Conservation (phyloP, 78 protist species). For the Protostelium mycophagum region DNA sequence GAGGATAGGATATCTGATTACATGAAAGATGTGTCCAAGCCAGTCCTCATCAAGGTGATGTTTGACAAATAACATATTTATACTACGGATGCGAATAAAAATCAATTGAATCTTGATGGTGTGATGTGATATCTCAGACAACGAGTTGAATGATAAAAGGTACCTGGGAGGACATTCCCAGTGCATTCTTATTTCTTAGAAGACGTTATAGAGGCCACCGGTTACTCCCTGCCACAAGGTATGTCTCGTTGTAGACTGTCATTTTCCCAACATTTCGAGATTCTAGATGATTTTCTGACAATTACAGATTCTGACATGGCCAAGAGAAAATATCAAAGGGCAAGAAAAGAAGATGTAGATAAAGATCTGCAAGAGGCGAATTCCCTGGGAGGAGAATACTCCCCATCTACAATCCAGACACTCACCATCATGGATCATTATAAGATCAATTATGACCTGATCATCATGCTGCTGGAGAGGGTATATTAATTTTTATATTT, state of each 20-base stretch:
- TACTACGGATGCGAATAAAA: too few relatives aligned
- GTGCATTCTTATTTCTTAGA: background rate
- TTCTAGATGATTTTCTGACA: background rate
- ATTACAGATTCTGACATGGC: background rate
- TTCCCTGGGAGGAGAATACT: background rate
- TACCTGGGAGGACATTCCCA: conserved; percentile 9
- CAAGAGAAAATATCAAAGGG: background rate
- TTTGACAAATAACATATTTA: too few relatives aligned
- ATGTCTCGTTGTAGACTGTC: too few relatives aligned
- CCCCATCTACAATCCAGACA: background rate
- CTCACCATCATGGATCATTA: conserved; percentile 24
- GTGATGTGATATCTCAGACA: background rate
- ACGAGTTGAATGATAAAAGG: conserved; percentile 7
- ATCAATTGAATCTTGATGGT: background rate
- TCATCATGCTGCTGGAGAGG: conserved; percentile 14
- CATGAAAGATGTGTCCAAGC: conserved; percentile 28
- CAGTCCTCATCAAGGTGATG: background rate
- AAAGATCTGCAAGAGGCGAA: background rate
- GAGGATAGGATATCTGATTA: conserved; percentile 63
- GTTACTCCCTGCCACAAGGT: background rate
- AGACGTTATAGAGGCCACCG: background rate
- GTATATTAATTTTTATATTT: too few relatives aligned
- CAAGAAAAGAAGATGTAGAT: background rate
- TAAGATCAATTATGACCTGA: conserved; percentile 28
- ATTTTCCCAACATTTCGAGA: too few relatives aligned